Conservation (phyloP, 768 basidiomycete genomes). For the Agrocybe praecox region DNA sequence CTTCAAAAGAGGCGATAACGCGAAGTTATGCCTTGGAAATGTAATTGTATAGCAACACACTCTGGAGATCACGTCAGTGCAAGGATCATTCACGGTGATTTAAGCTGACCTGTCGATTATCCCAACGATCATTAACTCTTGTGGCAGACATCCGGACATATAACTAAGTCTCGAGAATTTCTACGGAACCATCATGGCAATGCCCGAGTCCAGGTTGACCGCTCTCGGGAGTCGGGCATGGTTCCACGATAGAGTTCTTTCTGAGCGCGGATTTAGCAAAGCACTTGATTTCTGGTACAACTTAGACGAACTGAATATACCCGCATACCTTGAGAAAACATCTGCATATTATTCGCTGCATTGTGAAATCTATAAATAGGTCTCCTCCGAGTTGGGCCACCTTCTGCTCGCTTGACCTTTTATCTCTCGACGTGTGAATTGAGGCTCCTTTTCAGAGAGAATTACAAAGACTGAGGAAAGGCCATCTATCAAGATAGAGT, state of each 20-base stretch:
- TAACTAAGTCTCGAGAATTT: not conserved
- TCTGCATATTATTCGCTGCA: too few relatives aligned
- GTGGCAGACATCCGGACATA: not conserved
- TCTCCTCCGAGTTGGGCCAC: too few relatives aligned
- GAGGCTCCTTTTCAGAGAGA: not conserved
- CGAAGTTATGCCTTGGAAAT: not conserved
- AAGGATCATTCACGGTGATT: slow-evolving; percentile 23
- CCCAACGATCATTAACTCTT: not conserved
- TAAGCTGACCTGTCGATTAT: slow-evolving; percentile 7
- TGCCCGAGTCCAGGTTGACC: not conserved
- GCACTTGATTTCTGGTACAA: too few relatives aligned
- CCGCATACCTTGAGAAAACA: too few relatives aligned
- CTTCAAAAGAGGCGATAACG: too few relatives aligned
- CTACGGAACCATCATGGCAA: not conserved
- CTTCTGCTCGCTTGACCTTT: not conserved
- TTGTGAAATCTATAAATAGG: too few relatives aligned
- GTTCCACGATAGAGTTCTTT: not conserved
- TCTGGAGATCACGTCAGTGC: not conserved
- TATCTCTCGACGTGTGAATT: slow-evolving; percentile 14
- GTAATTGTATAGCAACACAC: too few relatives aligned
- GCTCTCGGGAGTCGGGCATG: not conserved
- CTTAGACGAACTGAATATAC: too few relatives aligned
- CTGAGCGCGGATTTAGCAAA: not conserved
- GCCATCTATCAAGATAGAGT: slow-evolving; percentile 20
- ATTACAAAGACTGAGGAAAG: slow-evolving; percentile 4